Base-by-base conservation (phyloP, 176 grass and related monocot genomes). In the Ampelocalamus luodianensis region DNA sequence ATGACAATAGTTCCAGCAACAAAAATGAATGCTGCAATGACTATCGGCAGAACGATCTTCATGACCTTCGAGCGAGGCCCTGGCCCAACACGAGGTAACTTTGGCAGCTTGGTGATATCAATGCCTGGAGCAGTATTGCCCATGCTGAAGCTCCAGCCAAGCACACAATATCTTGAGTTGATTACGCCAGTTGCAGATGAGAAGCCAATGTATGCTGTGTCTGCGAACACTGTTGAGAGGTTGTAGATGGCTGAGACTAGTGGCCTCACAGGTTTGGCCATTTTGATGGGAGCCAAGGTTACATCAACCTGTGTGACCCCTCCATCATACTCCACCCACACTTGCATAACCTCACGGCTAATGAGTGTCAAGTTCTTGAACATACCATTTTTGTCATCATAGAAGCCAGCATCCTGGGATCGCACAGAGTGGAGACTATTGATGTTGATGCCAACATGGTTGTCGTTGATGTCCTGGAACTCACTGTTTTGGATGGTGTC, bases 381-480 rank as follows among this genome's bases (percentile, higher is more conserved):
- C 32, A 34, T 34, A 34, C 32, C 32, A 34, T 34, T 34, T 34
- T 34, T 34, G 32, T 64, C 62, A 23, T 64, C 71, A n/a, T 51
- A 63, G 50, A 77, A 62, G 12, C 71, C 72, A 1, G 79, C 86
- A 40, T 8, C 0, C 5, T 1, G 5, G 15, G 79, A 59, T 7
- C 26, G 0, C 7, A 37, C 8, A 22, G 86, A 88, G 23, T 6
- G 24, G 10, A 87, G 5, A 22, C 48, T 20, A 8, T 82, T 82
- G 49, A 82, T 11, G 48, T 87, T 71, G 36, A 87, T 27, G 15
- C 79, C 85, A 0, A 87, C 71, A 37, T 87, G 85, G 46, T 87
- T 87, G 71, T 54, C 72, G 18, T 87, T n/a, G 15, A 77, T 82
- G 53, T 87, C 85, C 14, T 9, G 1, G 20, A 88, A 37, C 20